Evolutionary conservation across 2,329 filamentous ascomycete species (phyloP).

Genomic region (Fulvia fulva): DNA sequence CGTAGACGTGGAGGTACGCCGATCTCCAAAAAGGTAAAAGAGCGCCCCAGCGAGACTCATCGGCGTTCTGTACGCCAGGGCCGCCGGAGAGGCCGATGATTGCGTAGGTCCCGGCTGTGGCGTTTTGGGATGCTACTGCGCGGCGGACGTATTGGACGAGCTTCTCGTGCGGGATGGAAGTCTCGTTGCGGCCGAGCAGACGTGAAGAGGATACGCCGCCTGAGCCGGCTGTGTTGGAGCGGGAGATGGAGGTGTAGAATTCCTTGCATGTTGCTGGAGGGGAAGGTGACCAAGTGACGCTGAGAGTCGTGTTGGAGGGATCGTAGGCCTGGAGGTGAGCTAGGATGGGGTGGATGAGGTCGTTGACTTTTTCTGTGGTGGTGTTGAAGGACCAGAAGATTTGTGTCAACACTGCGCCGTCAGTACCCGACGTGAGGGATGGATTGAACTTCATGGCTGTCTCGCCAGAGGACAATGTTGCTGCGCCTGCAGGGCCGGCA

Average conservation of each 20-base stretch:
- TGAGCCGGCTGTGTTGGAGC: slow-evolving; percentile 28
- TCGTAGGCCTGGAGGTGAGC: slow-evolving; percentile 6
- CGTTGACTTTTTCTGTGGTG: slow-evolving; percentile 17
- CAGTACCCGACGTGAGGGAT: slow-evolving; percentile 29
- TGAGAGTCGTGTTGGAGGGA: slow-evolving; percentile 5
- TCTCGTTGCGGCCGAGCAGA: slow-evolving; percentile 31
- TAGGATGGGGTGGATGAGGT: slow-evolving; percentile 19
- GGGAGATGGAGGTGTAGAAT: slow-evolving; percentile 31
- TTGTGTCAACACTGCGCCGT: slow-evolving; percentile 28
- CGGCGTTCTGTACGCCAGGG: slow-evolving; percentile 27
- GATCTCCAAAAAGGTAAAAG: slow-evolving; percentile 34
- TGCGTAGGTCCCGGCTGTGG: slow-evolving; percentile 23
- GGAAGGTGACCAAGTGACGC: slow-evolving; percentile 14
- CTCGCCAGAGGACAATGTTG: slow-evolving; percentile 15
- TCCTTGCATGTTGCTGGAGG: slow-evolving; percentile 25
- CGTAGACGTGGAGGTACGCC: slow-evolving; percentile 33
- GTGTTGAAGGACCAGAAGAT: slow-evolving; percentile 31
- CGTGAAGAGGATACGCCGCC: slow-evolving; percentile 33
- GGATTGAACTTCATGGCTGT: slow-evolving; percentile 32
- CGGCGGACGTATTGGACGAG: slow-evolving; percentile 16
- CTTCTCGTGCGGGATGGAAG: slow-evolving; percentile 13
- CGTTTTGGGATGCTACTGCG: slow-evolving; percentile 19
- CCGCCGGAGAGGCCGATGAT: slow-evolving; percentile 29
- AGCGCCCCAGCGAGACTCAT: slow-evolving; percentile 27
- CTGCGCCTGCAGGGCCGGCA: slow-evolving; percentile 25